Conservation (phyloP, 208 protist species). For the Angomonas ambiguus region DNA sequence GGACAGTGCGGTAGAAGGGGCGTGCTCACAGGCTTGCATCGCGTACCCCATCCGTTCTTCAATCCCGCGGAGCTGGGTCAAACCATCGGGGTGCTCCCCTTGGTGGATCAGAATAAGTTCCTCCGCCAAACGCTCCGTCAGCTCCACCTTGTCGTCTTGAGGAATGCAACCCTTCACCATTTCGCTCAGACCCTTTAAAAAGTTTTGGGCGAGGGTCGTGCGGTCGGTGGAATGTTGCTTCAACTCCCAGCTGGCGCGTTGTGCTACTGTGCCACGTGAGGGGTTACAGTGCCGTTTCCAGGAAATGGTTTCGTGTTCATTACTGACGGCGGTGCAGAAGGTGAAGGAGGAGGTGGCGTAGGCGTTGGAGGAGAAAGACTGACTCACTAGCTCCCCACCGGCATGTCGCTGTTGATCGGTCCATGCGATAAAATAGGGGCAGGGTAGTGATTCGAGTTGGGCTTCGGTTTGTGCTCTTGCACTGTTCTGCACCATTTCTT, state of each 20-base stretch:
- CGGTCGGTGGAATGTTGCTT: slow-evolving; percentile 52
- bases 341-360: slow-evolving; percentile 36
- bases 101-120: slow-evolving; percentile 65
- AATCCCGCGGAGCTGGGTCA: slow-evolving; percentile 44
- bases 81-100: slow-evolving; percentile 49
- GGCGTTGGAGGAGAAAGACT: slow-evolving; percentile 52
- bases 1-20: slow-evolving; percentile 35
- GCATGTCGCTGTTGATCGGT: slow-evolving; percentile 82
- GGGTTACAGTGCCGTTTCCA: slow-evolving; percentile 44
- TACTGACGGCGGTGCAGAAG: slow-evolving; percentile 34
- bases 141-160: slow-evolving; percentile 30
- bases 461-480: background rate
- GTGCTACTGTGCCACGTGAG: background rate
- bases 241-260: slow-evolving; percentile 15
- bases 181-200: slow-evolving; percentile 53
- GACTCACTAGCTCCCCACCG: slow-evolving; percentile 61
- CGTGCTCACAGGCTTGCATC: slow-evolving; percentile 55
- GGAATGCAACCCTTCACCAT: slow-evolving; percentile 42
- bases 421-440: slow-evolving; percentile 56
- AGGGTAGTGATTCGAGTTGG: background rate
- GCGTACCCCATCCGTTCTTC: slow-evolving; percentile 72
- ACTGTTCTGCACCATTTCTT: slow-evolving; percentile 10
- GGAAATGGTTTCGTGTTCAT: slow-evolving; percentile 55
- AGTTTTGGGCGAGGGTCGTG: slow-evolving; percentile 74
- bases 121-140: slow-evolving; percentile 63